Percentiles rank a stretch among this genome's conserved stretches.
Evolutionary conservation across 768 basidiomycete genomes (phyloP).

Genomic region (Calocybe gangraenosa): DNA sequence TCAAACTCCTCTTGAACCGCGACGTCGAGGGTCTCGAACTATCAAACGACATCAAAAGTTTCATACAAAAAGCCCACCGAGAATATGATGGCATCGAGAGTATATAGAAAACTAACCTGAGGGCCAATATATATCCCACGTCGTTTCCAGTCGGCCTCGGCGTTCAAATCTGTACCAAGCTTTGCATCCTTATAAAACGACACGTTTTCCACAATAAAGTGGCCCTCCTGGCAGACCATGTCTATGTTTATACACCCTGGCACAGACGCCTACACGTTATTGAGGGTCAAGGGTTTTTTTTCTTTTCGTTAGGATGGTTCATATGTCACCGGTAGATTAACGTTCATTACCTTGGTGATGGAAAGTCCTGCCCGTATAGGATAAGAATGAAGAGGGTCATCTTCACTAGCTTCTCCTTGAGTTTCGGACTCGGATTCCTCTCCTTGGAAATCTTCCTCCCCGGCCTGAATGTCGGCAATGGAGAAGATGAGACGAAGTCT

Average conservation of each 20-base stretch:
- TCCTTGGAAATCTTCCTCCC: constrained; percentile 28
- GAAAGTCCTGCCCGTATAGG: constrained; percentile 78
- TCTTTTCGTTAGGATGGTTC: neutral
- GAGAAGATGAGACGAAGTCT: constrained; percentile 92
- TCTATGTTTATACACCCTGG: constrained; percentile 77
- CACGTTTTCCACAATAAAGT: constrained; percentile 86
- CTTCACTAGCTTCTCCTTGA: constrained; percentile 15
- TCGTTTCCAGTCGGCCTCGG: constrained; percentile 92
- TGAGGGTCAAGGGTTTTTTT: neutral
- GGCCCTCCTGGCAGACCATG: constrained; percentile 71
- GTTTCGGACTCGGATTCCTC: constrained; percentile 23
- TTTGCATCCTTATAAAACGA: constrained; percentile 76
- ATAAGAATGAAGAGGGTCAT: constrained; percentile 39
- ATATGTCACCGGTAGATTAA: neutral
- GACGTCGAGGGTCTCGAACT: constrained; percentile 90
- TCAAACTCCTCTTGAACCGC: constrained; percentile 90
- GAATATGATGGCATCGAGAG: constrained; percentile 2
- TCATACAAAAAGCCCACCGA: neutral
- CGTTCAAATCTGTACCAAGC: constrained; percentile 70
- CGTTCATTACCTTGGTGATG: constrained; percentile 68
- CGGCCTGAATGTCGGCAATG: constrained; percentile 75
- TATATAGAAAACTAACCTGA: constrained; percentile 42
- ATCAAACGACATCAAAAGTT: constrained; percentile 3
- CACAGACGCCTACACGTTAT: constrained; percentile 34
- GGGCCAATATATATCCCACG: constrained; percentile 92